Conservation (phyloP, 768 basidiomycete genomes). For the Mycena olivaceomarginata region DNA sequence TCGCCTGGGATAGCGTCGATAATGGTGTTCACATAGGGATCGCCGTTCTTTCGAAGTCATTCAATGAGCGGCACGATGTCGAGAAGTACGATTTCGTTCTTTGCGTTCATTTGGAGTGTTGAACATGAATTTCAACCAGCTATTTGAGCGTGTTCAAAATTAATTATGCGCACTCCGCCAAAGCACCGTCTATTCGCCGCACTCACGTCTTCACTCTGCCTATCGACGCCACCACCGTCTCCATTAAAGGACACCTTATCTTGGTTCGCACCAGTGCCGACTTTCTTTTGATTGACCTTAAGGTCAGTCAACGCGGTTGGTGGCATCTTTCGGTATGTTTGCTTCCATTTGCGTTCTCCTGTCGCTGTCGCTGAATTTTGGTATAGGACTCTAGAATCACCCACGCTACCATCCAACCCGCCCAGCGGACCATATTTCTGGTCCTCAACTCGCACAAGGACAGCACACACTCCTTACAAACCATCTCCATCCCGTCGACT, state of each 20-base stretch:
- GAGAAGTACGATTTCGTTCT: constrained; percentile 15
- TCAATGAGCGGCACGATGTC: constrained; percentile 3
- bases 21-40: constrained; percentile 33
- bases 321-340: constrained; percentile 17
- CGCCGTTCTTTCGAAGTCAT: constrained; percentile 32
- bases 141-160: constrained; percentile 35
- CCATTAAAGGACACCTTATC: constrained; percentile 1
- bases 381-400: constrained; percentile 19
- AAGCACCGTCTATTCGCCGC: constrained; percentile 10
- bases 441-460: not conserved
- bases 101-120: not conserved
- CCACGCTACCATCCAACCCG: not conserved
- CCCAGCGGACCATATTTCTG: not conserved
- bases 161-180: constrained; percentile 1
- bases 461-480: not conserved
- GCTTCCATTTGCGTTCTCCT: not conserved
- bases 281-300: constrained; percentile 14
- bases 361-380: not conserved
- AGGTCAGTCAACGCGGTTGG: constrained; percentile 13
- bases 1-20: constrained; percentile 40
- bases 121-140: not conserved
- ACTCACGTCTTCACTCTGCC: constrained; percentile 29
- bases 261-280: constrained; percentile 13
- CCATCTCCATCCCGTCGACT: not conserved
- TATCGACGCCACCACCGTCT: constrained; percentile 20